Percentiles rank a stretch among this genome's conserved stretches.
These are phyloP conservation scores for Trichocomaceae sp. DNA, from an alignment of 2,329 filamentous ascomycete species.

Conservation along the genomic window DNA sequence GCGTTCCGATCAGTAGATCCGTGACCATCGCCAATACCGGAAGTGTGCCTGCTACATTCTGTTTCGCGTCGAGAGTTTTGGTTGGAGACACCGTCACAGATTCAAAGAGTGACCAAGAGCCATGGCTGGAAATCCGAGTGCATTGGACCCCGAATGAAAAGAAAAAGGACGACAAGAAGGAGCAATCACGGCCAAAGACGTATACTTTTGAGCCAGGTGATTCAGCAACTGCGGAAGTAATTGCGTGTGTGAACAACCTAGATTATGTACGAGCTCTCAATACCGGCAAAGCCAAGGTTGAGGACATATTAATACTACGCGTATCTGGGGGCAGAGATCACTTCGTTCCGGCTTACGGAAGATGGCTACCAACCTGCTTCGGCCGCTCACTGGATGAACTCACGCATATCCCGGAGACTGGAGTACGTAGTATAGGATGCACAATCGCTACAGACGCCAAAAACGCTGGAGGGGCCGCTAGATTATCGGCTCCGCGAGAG, in stretches of 20 bases:
- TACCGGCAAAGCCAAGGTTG: slow-evolving; percentile 56
- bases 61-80: slow-evolving; percentile 67
- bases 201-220: slow-evolving; percentile 79
- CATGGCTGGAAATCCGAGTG: slow-evolving; percentile 68
- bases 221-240: slow-evolving; percentile 63
- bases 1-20: slow-evolving; percentile 57
- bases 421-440: slow-evolving; percentile 60
- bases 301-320: slow-evolving; percentile 81
- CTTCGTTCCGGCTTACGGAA: slow-evolving; percentile 73
- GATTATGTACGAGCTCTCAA: slow-evolving; percentile 65
- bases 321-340: slow-evolving; percentile 81
- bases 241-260: slow-evolving; percentile 59
- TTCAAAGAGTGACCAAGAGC: slow-evolving; percentile 36
- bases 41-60: slow-evolving; percentile 68
- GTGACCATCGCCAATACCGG: slow-evolving; percentile 91
- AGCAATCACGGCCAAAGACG: slow-evolving; percentile 31
- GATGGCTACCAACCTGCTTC: slow-evolving; percentile 76
- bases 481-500: slow-evolving; percentile 79
- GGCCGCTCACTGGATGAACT: slow-evolving; percentile 83
- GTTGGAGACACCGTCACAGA: slow-evolving; percentile 37
- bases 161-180: slow-evolving; percentile 22
- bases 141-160: slow-evolving; percentile 44
- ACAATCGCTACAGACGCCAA: slow-evolving; percentile 26
- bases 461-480: slow-evolving; percentile 33
- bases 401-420: slow-evolving; percentile 71